Conservation (phyloP, 441 rosid genomes). For the Syzygium malaccense region DNA sequence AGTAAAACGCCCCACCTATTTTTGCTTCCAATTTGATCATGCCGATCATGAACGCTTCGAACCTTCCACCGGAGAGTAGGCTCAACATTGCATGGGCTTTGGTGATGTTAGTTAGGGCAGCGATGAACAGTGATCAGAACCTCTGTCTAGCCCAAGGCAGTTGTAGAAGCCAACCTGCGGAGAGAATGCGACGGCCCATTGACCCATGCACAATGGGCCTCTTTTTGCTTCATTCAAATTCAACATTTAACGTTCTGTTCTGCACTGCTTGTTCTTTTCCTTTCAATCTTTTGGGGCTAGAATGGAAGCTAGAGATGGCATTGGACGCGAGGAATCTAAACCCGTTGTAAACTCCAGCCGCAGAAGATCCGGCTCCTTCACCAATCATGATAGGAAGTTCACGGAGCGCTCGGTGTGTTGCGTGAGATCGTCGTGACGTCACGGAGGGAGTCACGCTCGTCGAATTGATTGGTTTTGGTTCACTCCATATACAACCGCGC, state of each 20-base stretch:
- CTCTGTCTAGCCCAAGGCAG: not conserved
- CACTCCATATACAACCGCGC: not conserved
- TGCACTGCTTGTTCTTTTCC: not conserved
- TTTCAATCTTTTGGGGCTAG: not conserved
- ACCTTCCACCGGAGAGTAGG: not conserved
- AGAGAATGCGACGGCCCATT: not conserved
- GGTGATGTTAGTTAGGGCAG: not conserved
- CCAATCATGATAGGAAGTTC: accelerated
- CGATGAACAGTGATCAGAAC: not conserved
- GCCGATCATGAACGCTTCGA: not conserved
- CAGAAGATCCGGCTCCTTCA: not conserved
- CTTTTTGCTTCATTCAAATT: not conserved
- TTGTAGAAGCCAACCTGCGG: not conserved
- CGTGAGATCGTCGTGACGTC: not conserved
- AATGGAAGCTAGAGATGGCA: not conserved
- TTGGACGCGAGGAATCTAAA: not conserved
- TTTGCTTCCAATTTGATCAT: not conserved
- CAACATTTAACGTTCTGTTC: not conserved
- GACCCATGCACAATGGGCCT: not conserved
- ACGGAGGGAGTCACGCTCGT: not conserved
- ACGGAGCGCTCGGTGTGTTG: not conserved
- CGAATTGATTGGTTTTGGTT: not conserved
- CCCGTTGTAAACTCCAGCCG: not conserved
- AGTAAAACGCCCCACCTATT: not conserved
- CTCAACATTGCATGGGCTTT: not conserved